A percentile compares a stretch with the other conserved stretches of the same genome.
Evolutionary conservation across 768 basidiomycete genomes (phyloP).

Genomic region (Sarcomyxa edulis): DNA sequence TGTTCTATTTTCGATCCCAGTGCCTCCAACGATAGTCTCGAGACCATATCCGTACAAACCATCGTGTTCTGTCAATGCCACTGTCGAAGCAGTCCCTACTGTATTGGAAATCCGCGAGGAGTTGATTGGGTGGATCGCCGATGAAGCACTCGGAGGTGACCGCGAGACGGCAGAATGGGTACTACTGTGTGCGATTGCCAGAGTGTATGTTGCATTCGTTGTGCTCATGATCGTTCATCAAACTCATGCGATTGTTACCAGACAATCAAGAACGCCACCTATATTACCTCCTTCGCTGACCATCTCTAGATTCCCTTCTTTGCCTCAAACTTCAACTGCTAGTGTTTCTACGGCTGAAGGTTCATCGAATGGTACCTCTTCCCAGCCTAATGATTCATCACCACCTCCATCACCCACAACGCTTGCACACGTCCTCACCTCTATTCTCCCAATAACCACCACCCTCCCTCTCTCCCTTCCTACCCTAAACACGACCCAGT

Average conservation of each 20-base stretch:
- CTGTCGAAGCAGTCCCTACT: slow-evolving; percentile 9
- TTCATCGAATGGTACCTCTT: too few species aligned
- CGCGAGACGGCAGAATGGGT: slow-evolving; percentile 70
- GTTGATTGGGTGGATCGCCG: slow-evolving; percentile 69
- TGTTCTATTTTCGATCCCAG: slow-evolving; percentile 48
- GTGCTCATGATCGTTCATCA: slow-evolving; percentile 5
- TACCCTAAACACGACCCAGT: slow-evolving; percentile 50
- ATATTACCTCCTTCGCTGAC: slow-evolving; percentile 65
- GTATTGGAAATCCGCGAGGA: slow-evolving; percentile 36
- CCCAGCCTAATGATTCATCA: too few species aligned
- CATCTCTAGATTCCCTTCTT: slow-evolving; percentile 59
- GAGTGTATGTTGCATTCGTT: slow-evolving; percentile 45
- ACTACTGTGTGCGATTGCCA: slow-evolving; percentile 51
- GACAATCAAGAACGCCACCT: slow-evolving; percentile 62
- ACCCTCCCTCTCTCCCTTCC: slow-evolving; percentile 59
- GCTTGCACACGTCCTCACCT: slow-evolving; percentile 48
- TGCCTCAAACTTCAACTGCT: too few species aligned
- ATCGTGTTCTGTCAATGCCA: too few species aligned
- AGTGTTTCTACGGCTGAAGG: too few species aligned
- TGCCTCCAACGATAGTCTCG: slow-evolving; percentile 33
- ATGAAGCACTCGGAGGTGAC: slow-evolving; percentile 66
- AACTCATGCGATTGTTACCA: slow-evolving; percentile 19
- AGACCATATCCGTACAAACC: slow-evolving; percentile 27
- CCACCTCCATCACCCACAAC: slow-evolving; percentile 36
- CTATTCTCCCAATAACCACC: slow-evolving; percentile 52